Base-by-base conservation (phyloP, 352 stramenopile species). In the Globisporangium paddicum region DNA sequence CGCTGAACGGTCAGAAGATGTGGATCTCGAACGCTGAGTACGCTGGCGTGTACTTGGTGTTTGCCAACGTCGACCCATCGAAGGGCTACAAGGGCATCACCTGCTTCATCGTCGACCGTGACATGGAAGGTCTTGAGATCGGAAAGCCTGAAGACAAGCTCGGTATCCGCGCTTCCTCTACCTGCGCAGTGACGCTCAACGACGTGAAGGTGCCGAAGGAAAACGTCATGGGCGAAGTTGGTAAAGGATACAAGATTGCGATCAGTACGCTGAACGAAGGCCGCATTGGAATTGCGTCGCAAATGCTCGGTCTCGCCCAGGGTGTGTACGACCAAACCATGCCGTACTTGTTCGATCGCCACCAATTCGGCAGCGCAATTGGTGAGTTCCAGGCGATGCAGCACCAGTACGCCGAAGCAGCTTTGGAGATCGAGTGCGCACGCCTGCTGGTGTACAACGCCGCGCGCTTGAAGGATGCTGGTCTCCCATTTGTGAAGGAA, bases 21-120 rank as follows among this genome's bases (percentile, higher is more conserved):
- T 99, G 97, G 97, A 99, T 99, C 65, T 98, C 94, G 34, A 99
- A 99, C 73, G 91, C 90, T 13, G 91, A 93, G 60, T 96, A 98
- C 63, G 84, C 96, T 18, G 94, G 93, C 5, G 86, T 98, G 1
- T 98, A 98, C 73, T 75, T 99, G 35, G 93, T 99, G 14, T 98
- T 99, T 76, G 96, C 96, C 11, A 99, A 97, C 64, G 84, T 86
- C 9, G 87, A 98, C 71, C 79, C 72, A 47, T 90, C 85, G 2
- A 79, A 93, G 67, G 95, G 95, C 10, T 98, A 99, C 86, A 98
- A 98, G 74, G 96, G 96, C 40, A 99, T 99, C 62, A 99, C 96
- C 60, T 98, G 93, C 55, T 99, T 99, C 69, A 96, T 99, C 66
- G 95, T 99, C 5, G 95, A 98, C 72, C 86, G 95, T 25, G 89